Conservation (phyloP, 2,329 filamentous ascomycete genomes). For the Lecanoromycetidae sp. region DNA sequence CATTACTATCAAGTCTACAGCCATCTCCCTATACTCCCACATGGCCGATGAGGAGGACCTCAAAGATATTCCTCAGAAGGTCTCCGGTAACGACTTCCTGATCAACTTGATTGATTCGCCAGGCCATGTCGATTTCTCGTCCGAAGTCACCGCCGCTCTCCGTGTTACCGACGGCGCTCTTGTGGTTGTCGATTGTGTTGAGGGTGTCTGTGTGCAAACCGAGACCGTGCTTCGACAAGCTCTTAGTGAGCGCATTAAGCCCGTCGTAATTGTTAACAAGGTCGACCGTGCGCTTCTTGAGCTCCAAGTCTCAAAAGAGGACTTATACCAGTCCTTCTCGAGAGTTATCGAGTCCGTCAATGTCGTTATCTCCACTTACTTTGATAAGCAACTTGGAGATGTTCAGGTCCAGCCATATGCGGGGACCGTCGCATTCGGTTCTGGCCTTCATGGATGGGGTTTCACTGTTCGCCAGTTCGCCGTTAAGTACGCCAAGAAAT, state of each 20-base stretch:
- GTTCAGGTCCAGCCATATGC: slow-evolving; percentile 97
- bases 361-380: slow-evolving; percentile 98
- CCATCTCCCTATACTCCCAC: slow-evolving; percentile 92
- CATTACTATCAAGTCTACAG: slow-evolving; percentile 99
- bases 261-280: slow-evolving; percentile 99
- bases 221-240: slow-evolving; percentile 99
- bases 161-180: slow-evolving; percentile 99
- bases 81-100: slow-evolving; percentile 90
- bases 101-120: slow-evolving; percentile 99
- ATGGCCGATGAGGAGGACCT: slow-evolving; percentile 72
- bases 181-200: slow-evolving; percentile 98
- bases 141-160: slow-evolving; percentile 96
- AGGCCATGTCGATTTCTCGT: slow-evolving; percentile 99
- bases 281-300: slow-evolving; percentile 99
- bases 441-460: slow-evolving; percentile 98
- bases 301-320: slow-evolving; percentile 96
- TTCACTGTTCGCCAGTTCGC: slow-evolving; percentile 99
- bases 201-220: slow-evolving; percentile 99
- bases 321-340: slow-evolving; percentile 98
- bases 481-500: slow-evolving; percentile 95
- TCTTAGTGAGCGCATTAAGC: slow-evolving; percentile 99
- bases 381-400: slow-evolving; percentile 92
- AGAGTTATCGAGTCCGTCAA: slow-evolving; percentile 99
- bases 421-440: slow-evolving; percentile 97
- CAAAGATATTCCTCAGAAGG: slow-evolving; percentile 85